Evolutionary conservation across 306 rosid species (phyloP), one percentile per base, ranked within the genome.

Genomic region (Corylus avellana): DNA sequence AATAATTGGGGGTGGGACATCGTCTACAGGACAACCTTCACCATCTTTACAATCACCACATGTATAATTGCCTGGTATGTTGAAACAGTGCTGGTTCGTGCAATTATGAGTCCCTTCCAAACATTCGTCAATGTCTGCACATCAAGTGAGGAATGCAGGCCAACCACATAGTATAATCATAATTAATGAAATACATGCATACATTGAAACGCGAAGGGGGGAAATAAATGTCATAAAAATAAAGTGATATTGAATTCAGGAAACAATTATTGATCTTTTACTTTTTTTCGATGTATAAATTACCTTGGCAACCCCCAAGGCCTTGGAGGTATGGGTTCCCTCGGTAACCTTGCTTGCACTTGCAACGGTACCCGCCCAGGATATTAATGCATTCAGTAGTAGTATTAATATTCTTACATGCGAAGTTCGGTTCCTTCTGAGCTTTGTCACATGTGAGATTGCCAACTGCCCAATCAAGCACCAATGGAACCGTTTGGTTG

Each of bases 401-500:
- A 22, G 25, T 22, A 22, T 37, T 37, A 3, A 1, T 32, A 32
- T 37, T 0, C 42, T 37, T 37, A 37, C 42, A 37, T 37, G 42
- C 42, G 6, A 37, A 37, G 0, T 37, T 37, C 42, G 4, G 4
- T 18, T 20, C 44, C 0, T n/a, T 17, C 7, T 7, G 0, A 17
- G 75, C 85, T 1, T 7, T 4, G 0, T 25, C 12, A 67, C 91
- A 85, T 7, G 75, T 69, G 8, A 27, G 25, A 8, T 73, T 61
- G 0, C 78, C 2, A 22, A 85, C 47, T 10, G 74, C 72, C 91
- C 91, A 88, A 69, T 85, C 84, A 4, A 85, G 69, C 27, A 85
- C 87, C 13, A 37, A 1, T 37, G 0, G 72, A 82, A 16, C 69
- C 51, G 0, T 48, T 49, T 0, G 1, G 49, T 1, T 62, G 62